Conservation (phyloP, 1,284 basidiomycete species). For the Naganishia sp. region DNA sequence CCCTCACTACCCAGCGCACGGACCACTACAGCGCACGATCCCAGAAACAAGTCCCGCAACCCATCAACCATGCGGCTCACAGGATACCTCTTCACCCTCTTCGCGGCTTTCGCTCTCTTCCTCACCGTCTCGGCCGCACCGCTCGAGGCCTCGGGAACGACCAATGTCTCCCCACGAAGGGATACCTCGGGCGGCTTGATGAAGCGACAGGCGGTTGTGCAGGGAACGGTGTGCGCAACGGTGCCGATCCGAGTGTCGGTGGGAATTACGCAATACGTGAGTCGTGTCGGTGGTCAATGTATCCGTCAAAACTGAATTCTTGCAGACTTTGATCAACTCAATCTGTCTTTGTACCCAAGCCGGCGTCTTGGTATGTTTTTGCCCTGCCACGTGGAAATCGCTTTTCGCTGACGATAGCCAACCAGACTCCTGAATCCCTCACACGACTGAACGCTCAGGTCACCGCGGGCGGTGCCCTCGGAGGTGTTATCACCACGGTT, state of each 20-base stretch:
- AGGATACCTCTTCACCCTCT: conserved; percentile 7
- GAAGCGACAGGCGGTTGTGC: conserved; percentile 14
- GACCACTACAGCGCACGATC: no score
- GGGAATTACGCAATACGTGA: background rate
- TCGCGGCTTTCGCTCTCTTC: conserved; percentile 4
- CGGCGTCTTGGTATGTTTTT: conserved; percentile 11
- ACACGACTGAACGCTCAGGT: conserved; percentile 5
- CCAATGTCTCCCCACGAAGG: background rate
- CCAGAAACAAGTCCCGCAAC: background rate
- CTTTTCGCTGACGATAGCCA: background rate
- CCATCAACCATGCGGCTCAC: no score
- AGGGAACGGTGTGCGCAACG: conserved; percentile 16
- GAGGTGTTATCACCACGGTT: background rate
- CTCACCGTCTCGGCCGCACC: background rate
- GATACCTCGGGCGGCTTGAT: background rate
- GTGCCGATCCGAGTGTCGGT: conserved; percentile 8
- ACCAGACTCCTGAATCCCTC: conserved; percentile 15
- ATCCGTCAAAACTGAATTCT: background rate
- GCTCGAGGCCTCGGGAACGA: background rate
- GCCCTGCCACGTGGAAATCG: background rate
- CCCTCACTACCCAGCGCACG: no score
- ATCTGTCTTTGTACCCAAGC: conserved; percentile 21
- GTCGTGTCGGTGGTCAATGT: background rate
- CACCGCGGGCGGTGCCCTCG: background rate
- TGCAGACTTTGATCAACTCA: conserved; percentile 21